A percentile compares a stretch with the other conserved stretches of the same genome.
Evolutionary conservation across 108 stramenopile species (phyloP).

Genomic region (Parietichytrium sp.): DNA sequence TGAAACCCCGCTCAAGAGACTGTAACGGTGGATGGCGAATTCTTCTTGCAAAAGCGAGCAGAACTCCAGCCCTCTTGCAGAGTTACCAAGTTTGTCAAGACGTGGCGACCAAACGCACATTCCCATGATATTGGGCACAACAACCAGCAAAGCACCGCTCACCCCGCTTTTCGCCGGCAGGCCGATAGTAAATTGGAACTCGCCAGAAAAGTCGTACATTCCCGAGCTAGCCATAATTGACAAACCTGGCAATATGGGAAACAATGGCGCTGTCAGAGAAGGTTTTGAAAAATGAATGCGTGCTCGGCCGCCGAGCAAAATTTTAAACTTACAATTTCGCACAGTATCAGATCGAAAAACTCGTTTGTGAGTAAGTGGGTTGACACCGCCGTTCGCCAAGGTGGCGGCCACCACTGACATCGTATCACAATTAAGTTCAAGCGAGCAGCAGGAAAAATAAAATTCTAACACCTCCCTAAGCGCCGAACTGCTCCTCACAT

Average conservation of each 20-base stretch:
- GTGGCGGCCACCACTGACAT: slow-evolving; percentile 53
- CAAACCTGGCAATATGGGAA: too few species aligned
- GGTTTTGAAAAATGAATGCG: too few species aligned
- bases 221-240: slow-evolving; percentile 49
- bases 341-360: slow-evolving; percentile 44
- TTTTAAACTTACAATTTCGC: slow-evolving; percentile 23
- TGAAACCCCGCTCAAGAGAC: slow-evolving; percentile 7
- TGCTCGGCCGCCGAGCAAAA: too few species aligned
- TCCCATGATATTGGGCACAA: slow-evolving; percentile 51
- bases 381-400: slow-evolving; percentile 54
- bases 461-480: slow-evolving; percentile 49
- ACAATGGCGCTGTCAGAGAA: too few species aligned
- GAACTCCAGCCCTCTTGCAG: slow-evolving; percentile 48
- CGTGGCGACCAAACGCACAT: slow-evolving; percentile 53
- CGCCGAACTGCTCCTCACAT: slow-evolving; percentile 37
- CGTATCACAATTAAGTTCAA: slow-evolving; percentile 46
- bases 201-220: slow-evolving; percentile 57
- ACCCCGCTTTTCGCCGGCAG: slow-evolving; percentile 62
- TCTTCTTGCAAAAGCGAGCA: slow-evolving; percentile 33
- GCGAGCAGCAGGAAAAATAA: slow-evolving; percentile 51
- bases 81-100: slow-evolving; percentile 58
- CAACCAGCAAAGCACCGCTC: slow-evolving; percentile 48
- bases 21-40: slow-evolving; percentile 21
- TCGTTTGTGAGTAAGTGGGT: slow-evolving; percentile 47
- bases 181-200: slow-evolving; percentile 49